Evolutionary conservation across 2,329 filamentous ascomycete genomes (phyloP), one percentile per base, ranked within the genome.

Genomic region (Stachybotrys elegans): DNA sequence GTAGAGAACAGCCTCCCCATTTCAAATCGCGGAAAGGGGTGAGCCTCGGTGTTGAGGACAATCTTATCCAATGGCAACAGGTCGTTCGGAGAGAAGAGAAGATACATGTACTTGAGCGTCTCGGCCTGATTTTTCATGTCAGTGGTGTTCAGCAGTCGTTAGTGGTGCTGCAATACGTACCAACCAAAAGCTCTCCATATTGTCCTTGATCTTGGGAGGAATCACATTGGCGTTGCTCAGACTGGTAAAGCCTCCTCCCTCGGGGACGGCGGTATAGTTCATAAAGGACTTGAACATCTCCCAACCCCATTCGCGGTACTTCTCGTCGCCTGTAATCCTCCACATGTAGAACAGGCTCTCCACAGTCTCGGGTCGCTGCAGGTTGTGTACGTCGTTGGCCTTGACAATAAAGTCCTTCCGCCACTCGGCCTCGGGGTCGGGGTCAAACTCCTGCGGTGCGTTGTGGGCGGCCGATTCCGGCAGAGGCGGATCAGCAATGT

Each of bases 181-280:
- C 73, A 98, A 79, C 93, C 93, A 98, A 69, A 97, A 97, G 61
- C 89, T 94, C 70, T 98, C 93, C 92, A 98, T 96, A 56, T 97
- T 97, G 66, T 98, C 92, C 48, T 81, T 76, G 37, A 73, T 70
- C 13, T 71, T 64, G 1, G 89, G 81, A 17, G 91, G 90, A 9
- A 93, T 67, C 5, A 68, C 66, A 52, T 84, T 83, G 21, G 90
- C 91, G 59, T 94, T 81, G 16, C 75, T 75, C 48, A 97, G 72
- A 52, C 86, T 91, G 1, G 88, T 89, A 60, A 94, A 97, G 0
- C 90, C 90, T 31, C 83, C 83, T 29, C 82, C 81, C 31, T 91
- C 84, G 35, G 80, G 75, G 3, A 95, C 85, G 6, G 86, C 81
- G 1, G 88, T 95, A 65, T 95, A 78, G 57, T 89, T 84, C 65